Evolutionary conservation across 176 grass and related monocot species (phyloP), one percentile per base, ranked within the genome.

Genomic region (Raddia guianensis): DNA sequence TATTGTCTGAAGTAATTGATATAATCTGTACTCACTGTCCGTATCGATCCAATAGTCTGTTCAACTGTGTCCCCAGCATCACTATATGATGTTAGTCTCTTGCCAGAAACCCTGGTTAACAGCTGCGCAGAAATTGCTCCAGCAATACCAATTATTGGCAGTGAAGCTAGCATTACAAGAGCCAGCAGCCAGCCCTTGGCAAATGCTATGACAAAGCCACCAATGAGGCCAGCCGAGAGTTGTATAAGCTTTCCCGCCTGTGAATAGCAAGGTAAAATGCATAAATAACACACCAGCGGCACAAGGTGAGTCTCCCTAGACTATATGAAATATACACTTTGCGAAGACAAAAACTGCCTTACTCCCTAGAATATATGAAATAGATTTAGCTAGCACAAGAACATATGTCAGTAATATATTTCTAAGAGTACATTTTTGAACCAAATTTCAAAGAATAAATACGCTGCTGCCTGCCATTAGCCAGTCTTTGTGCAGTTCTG

Each of bases 21-120:
- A 49, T 70, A 35, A 45, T 59, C 59, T 84, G 76, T 82, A 87
- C 88, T 68, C 63, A 98, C 92, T 32, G 95, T 98, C 68, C 91
- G 75, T 51, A 98, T 98, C 72, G 92, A 89, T 65, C 92, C 86
- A 40, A 98, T 88, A 35, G 86, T 91, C 76, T 98, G 92, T 87
- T 98, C 92, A 54, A 94, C 95, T 21, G 72, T 87, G 45, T 87
- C 51, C 47, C 86, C 92, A 55, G 95, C 92, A 66, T 94, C 90
- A 37, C 74, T 79, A 46, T 98, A 98, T 15, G 86, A 92, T 74
- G 90, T 56, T 18, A 86, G 83, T 50, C 85, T 89, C 61, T 85
- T 80, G 68, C 73, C 87, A 21, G 92, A 85, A 78, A 86, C 73
- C 37, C 76, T 86, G 51, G 90, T 73, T 76, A 96, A 76, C 21